A percentile compares a stretch with the other conserved stretches of the same genome.
Conservation (phyloP, 768 basidiomycete genomes). For the Paxillus rubicundulus region DNA sequence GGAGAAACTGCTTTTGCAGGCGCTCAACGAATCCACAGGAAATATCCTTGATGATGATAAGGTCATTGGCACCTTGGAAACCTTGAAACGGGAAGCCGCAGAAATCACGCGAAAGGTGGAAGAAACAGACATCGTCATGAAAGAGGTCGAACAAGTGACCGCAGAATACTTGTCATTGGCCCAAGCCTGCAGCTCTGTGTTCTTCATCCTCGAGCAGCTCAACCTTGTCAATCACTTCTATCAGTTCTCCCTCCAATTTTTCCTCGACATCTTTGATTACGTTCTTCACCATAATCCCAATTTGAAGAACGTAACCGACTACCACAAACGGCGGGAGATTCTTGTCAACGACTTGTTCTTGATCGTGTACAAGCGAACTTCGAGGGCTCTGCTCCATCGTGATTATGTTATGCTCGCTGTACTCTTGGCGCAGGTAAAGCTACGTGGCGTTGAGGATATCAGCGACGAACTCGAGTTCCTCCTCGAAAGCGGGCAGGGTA, state of each 20-base stretch:
- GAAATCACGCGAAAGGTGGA: slow-evolving; percentile 95
- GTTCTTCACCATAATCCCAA: slow-evolving; percentile 91
- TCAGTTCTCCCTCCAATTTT: slow-evolving; percentile 96
- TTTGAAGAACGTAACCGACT: slow-evolving; percentile 73
- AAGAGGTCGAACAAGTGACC: slow-evolving; percentile 94
- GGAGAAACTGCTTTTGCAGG: slow-evolving; percentile 89
- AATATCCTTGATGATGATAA: slow-evolving; percentile 99
- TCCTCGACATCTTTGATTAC: slow-evolving; percentile 98
- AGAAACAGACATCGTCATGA: slow-evolving; percentile 94
- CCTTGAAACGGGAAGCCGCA: slow-evolving; percentile 92
- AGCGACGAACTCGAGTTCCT: slow-evolving; percentile 86
- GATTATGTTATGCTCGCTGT: slow-evolving; percentile 92
- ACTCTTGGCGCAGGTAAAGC: slow-evolving; percentile 84
- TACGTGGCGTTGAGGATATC: slow-evolving; percentile 77
- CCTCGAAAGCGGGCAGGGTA: slow-evolving; percentile 81
- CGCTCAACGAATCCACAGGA: slow-evolving; percentile 93
- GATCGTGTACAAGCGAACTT: slow-evolving; percentile 83
- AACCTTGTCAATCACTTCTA: slow-evolving; percentile 96
- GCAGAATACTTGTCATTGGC: slow-evolving; percentile 92
- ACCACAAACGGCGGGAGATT: slow-evolving; percentile 70
- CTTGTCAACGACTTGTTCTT: slow-evolving; percentile 88
- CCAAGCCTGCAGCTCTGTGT: slow-evolving; percentile 93
- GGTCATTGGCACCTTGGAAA: slow-evolving; percentile 95
- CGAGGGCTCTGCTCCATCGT: slow-evolving; percentile 82
- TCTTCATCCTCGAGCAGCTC: slow-evolving; percentile 95